These are phyloP conservation scores for Starmera dryadoides DNA, from an alignment of 805 yeast genomes.

Conservation along the genomic window DNA sequence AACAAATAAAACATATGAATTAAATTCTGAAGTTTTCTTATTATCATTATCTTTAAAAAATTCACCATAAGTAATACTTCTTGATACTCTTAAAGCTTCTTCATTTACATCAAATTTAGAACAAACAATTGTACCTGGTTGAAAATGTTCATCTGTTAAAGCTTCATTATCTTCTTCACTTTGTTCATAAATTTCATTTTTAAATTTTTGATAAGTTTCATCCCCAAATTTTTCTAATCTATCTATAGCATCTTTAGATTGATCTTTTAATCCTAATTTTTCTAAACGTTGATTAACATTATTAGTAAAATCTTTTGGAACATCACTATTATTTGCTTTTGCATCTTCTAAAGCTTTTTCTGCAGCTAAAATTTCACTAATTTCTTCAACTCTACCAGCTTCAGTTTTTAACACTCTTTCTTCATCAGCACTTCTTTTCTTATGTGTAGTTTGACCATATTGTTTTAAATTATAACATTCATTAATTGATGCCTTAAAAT, in stretches of 20 bases:
- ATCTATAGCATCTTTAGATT: slow-evolving; percentile 9
- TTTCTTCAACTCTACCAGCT: slow-evolving; percentile 27
- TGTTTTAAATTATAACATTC: slow-evolving; percentile 7
- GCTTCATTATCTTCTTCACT: slow-evolving; percentile 4
- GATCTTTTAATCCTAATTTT: slow-evolving; percentile 32
- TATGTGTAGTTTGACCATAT: slow-evolving; percentile 1
- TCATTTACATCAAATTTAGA: slow-evolving; percentile 49
- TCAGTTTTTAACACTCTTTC: slow-evolving; percentile 2
- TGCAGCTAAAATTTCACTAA: slow-evolving; percentile 50
- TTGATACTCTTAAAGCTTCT: slow-evolving; percentile 49
- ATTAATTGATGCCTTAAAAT: slow-evolving; percentile 27
- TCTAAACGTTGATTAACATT: slow-evolving; percentile 24
- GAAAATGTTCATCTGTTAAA: slow-evolving; percentile 2
- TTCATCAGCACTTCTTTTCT: slow-evolving; percentile 3
- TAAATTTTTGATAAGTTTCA: slow-evolving; percentile 11
- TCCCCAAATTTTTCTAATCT: slow-evolving; percentile 15
- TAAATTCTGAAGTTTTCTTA: slow-evolving; percentile 22
- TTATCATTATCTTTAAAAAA: slow-evolving; percentile 35
- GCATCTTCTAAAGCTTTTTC: slow-evolving; percentile 58
- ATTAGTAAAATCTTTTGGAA: slow-evolving; percentile 24
- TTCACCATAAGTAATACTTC: slow-evolving; percentile 64
- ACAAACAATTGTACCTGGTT: slow-evolving; percentile 27
- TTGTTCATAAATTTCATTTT: slow-evolving; percentile 12
- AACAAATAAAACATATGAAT: slow-evolving; percentile 68
- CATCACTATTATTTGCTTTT: slow-evolving; percentile 27